These are phyloP conservation scores for Penicillium flavigenum DNA, from an alignment of 495 filamentous ascomycete genomes.

Conservation along the genomic window DNA sequence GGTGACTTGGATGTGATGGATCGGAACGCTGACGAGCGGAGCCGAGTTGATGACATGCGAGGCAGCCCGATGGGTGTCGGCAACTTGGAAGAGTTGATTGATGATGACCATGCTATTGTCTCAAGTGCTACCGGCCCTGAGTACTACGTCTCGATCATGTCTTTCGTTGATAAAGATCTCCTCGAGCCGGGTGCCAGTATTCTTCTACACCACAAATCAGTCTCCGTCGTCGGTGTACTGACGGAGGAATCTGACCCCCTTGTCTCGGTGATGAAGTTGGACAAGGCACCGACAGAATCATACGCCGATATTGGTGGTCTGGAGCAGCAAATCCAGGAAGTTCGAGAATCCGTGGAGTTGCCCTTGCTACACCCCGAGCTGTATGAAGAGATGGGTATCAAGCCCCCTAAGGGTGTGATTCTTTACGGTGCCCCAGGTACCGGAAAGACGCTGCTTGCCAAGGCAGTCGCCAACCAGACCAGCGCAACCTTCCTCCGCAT, in stretches of 20 bases:
- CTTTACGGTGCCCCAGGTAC: slow-evolving; percentile 97
- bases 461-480: slow-evolving; percentile 98
- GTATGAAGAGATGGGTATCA: slow-evolving; percentile 99
- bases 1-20: slow-evolving; percentile 51
- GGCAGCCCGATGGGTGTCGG: slow-evolving; percentile 98
- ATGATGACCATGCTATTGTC: slow-evolving; percentile 99
- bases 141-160: slow-evolving; percentile 99
- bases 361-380: slow-evolving; percentile 95
- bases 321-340: slow-evolving; percentile 95
- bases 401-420: slow-evolving; percentile 98
- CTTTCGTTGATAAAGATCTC: slow-evolving; percentile 98
- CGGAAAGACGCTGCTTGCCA: slow-evolving; percentile 94
- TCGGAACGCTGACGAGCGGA: slow-evolving; percentile 90
- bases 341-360: slow-evolving; percentile 93
- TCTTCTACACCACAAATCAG: slow-evolving; percentile 93
- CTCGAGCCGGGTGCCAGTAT: slow-evolving; percentile 96
- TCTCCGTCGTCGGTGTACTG: slow-evolving; percentile 95
- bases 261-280: slow-evolving; percentile 98
- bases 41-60: slow-evolving; percentile 97
- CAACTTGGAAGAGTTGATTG: slow-evolving; percentile 97
- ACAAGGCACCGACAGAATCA: slow-evolving; percentile 97
- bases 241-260: slow-evolving; percentile 95
- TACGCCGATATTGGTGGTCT: slow-evolving; percentile 98
- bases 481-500: slow-evolving; percentile 98
- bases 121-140: slow-evolving; percentile 96